Evolutionary conservation across 306 rosid genomes (phyloP).

Genomic region (Inga oerstediana): DNA sequence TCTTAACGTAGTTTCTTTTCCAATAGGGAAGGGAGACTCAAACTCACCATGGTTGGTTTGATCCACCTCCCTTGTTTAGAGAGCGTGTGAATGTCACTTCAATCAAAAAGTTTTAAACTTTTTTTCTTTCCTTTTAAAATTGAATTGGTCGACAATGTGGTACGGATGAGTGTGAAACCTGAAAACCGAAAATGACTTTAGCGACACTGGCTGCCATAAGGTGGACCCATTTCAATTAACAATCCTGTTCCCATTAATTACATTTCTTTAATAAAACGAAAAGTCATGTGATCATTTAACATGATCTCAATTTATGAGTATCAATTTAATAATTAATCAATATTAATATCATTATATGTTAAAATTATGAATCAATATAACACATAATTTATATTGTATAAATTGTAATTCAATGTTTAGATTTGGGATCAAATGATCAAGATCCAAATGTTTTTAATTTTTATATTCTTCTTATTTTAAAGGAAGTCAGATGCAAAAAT

Average conservation of each 20-base stretch:
- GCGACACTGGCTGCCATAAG: background rate
- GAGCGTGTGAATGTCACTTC: no score
- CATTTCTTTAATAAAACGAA: background rate
- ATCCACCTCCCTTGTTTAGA: no score
- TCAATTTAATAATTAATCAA: background rate
- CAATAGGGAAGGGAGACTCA: no score
- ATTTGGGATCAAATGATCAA: background rate
- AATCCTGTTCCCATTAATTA: background rate
- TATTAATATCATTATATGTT: no score
- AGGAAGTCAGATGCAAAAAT: background rate
- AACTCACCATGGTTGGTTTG: no score
- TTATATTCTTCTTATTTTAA: no score
- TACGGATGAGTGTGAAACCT: background rate
- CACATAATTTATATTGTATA: no score
- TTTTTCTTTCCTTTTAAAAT: background rate
- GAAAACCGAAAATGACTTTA: background rate
- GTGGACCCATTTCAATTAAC: conserved; percentile 10
- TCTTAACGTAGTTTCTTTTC: no score
- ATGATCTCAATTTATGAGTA: background rate
- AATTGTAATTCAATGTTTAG: background rate
- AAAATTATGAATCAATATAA: no score
- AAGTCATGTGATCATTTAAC: background rate
- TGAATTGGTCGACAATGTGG: background rate
- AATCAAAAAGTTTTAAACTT: no score
- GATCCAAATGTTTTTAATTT: background rate